Evolutionary conservation across 176 grass and related monocot genomes (phyloP).

Genomic region (Elaeis guineensis): DNA sequence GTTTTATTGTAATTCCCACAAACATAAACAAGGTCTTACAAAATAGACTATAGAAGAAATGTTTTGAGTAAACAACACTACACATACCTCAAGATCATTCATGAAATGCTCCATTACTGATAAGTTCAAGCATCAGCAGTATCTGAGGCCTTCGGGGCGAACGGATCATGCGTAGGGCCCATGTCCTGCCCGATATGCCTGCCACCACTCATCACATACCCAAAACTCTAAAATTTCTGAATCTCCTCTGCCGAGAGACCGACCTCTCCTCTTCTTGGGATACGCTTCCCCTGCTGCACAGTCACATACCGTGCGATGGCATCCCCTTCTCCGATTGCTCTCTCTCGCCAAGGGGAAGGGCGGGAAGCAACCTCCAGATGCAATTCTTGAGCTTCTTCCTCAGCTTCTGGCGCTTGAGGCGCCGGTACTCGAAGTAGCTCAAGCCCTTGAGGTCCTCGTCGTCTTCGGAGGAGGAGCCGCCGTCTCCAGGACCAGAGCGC

Average conservation of each 20-base stretch:
- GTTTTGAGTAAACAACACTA: not conserved
- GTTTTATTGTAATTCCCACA: too few species aligned
- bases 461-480: slow-evolving; percentile 1
- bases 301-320: slow-evolving; percentile 96
- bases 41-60: too few species aligned
- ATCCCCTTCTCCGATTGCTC: slow-evolving; percentile 74
- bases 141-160: slow-evolving; percentile 31
- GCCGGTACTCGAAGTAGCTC: slow-evolving; percentile 70
- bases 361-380: slow-evolving; percentile 67
- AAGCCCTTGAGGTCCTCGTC: slow-evolving; percentile 76
- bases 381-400: slow-evolving; percentile 56
- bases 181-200: slow-evolving; percentile 82
- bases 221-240: slow-evolving; percentile 74
- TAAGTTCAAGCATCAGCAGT: slow-evolving; percentile 39
- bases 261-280: slow-evolving; percentile 92
- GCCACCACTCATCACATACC: slow-evolving; percentile 96
- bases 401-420: slow-evolving; percentile 73
- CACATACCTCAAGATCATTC: slow-evolving; percentile 5
- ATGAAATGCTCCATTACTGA: not conserved
- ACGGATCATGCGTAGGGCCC: slow-evolving; percentile 66
- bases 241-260: slow-evolving; percentile 92
- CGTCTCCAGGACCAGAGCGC: slow-evolving; percentile 8
- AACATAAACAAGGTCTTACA: too few species aligned
- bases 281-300: slow-evolving; percentile 97
- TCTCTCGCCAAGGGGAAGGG: slow-evolving; percentile 42